A percentile compares a stretch with the other conserved stretches of the same genome.
Conservation (phyloP, 495 filamentous ascomycete genomes). For the Penicillium cataractarum region DNA sequence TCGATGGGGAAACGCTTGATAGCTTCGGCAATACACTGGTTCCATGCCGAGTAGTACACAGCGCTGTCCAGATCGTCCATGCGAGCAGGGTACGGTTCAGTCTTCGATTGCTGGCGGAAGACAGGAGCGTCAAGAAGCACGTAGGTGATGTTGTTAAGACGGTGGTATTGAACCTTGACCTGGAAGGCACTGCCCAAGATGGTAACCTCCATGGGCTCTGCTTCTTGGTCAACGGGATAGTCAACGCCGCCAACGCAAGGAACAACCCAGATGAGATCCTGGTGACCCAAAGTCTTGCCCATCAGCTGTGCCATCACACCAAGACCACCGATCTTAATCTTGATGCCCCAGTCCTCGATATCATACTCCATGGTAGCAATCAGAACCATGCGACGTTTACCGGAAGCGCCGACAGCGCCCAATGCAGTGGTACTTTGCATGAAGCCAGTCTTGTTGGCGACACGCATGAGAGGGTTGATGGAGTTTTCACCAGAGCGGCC, state of each 20-base stretch:
- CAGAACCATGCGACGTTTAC: conserved; percentile 57
- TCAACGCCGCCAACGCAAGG: conserved; percentile 70
- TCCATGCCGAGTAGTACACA: conserved; percentile 76
- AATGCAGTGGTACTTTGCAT: conserved; percentile 48
- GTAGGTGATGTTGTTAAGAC: conserved; percentile 70
- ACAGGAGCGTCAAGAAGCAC: conserved; percentile 71
- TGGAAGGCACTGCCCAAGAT: conserved; percentile 66
- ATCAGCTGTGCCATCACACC: conserved; percentile 73
- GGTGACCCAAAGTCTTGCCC: conserved; percentile 68
- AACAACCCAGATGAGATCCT: conserved; percentile 74
- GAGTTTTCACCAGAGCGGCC: conserved; percentile 23
- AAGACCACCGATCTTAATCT: conserved; percentile 74
- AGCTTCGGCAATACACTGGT: conserved; percentile 66
- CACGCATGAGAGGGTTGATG: conserved; percentile 35
- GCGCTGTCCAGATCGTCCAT: conserved; percentile 76
- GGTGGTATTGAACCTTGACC: conserved; percentile 68
- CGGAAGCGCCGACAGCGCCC: conserved; percentile 37
- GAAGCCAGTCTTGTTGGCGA: conserved; percentile 47
- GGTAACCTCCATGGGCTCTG: conserved; percentile 65
- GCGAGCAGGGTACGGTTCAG: conserved; percentile 69
- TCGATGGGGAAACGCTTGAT: conserved; percentile 67
- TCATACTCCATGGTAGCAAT: conserved; percentile 77
- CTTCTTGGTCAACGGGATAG: conserved; percentile 62
- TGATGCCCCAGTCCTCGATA: conserved; percentile 73
- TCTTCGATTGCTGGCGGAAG: conserved; percentile 70